Conservation (phyloP, 768 basidiomycete species). For the Pilatotrama ljubarskyi region DNA sequence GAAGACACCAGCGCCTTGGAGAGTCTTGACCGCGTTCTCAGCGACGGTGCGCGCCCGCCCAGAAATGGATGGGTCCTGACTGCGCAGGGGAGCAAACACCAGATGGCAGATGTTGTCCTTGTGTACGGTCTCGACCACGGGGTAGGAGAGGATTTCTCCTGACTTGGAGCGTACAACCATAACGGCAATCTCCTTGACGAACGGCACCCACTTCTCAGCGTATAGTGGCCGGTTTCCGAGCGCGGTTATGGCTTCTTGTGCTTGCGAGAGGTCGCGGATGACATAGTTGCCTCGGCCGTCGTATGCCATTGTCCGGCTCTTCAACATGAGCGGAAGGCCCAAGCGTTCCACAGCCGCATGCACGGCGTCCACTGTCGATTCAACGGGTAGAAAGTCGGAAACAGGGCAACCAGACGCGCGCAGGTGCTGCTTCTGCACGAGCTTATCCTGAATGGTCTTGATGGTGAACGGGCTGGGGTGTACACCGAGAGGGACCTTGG, state of each 20-base stretch:
- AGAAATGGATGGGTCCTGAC: constrained; percentile 52
- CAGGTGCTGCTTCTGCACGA: constrained; percentile 66
- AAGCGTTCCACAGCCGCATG: constrained; percentile 53
- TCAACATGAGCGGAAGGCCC: constrained; percentile 92
- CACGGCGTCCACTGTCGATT: constrained; percentile 52
- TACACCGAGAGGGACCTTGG: constrained; percentile 34
- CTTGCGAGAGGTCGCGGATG: constrained; percentile 54
- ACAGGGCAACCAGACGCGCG: constrained; percentile 49
- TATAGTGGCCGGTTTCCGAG: constrained; percentile 78
- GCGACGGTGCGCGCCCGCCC: constrained; percentile 69
- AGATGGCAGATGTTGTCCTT: constrained; percentile 92
- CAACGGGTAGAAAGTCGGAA: constrained; percentile 61
- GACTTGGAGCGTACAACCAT: constrained; percentile 87
- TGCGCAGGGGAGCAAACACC: constrained; percentile 85
- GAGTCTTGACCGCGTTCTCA: constrained; percentile 73
- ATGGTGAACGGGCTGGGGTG: constrained; percentile 86
- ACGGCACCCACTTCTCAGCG: constrained; percentile 92
- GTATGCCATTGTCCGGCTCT: constrained; percentile 93
- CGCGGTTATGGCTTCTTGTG: constrained; percentile 52
- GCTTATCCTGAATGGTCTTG: constrained; percentile 78
- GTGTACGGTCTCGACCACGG: constrained; percentile 93
- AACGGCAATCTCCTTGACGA: constrained; percentile 88
- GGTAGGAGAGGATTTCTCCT: constrained; percentile 82
- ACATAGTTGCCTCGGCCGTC: constrained; percentile 94
- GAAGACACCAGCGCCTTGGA: constrained; percentile 91